Percentiles rank a stretch among this genome's conserved stretches.
Conservation (phyloP, 2,329 filamentous ascomycete species). For the Eurotiales sp. region DNA sequence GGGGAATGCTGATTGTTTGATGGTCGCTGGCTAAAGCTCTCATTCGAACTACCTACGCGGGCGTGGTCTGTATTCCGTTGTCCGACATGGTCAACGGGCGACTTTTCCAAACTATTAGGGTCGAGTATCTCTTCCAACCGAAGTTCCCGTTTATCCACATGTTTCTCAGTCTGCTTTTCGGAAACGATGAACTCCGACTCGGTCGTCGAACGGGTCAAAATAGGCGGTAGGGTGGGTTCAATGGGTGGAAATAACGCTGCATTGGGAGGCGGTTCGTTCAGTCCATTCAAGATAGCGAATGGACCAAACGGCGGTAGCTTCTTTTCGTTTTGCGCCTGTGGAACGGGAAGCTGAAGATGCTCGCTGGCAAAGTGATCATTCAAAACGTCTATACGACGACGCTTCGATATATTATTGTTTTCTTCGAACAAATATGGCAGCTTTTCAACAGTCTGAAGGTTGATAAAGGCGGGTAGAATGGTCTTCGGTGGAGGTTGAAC, state of each 20-base stretch:
- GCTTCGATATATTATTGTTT: slow-evolving; percentile 38
- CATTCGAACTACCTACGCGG: background rate
- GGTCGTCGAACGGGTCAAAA: slow-evolving; percentile 33
- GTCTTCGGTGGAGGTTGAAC: slow-evolving; percentile 38
- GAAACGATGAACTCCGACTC: slow-evolving; percentile 9
- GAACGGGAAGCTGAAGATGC: slow-evolving; percentile 46
- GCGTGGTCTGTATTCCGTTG: background rate
- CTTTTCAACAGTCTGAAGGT: slow-evolving; percentile 45
- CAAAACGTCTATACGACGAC: slow-evolving; percentile 40
- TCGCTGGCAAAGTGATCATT: slow-evolving; percentile 38
- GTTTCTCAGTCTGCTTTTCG: slow-evolving; percentile 21
- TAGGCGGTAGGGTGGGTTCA: slow-evolving; percentile 43
- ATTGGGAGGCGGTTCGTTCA: slow-evolving; percentile 62
- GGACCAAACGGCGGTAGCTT: slow-evolving; percentile 43
- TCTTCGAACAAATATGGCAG: slow-evolving; percentile 40
- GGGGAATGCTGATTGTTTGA: background rate
- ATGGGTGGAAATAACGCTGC: slow-evolving; percentile 60
- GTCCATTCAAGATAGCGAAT: slow-evolving; percentile 53
- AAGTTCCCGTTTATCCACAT: slow-evolving; percentile 29
- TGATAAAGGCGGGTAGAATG: slow-evolving; percentile 45
- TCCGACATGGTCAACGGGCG: slow-evolving; percentile 12
- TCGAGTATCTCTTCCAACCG: slow-evolving; percentile 34
- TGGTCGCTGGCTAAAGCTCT: background rate
- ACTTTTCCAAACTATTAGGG: slow-evolving; percentile 18
- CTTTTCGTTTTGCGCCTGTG: slow-evolving; percentile 44